These are phyloP conservation scores for Boletus eberwhitei DNA, from an alignment of 768 basidiomycete genomes.

Conservation along the genomic window DNA sequence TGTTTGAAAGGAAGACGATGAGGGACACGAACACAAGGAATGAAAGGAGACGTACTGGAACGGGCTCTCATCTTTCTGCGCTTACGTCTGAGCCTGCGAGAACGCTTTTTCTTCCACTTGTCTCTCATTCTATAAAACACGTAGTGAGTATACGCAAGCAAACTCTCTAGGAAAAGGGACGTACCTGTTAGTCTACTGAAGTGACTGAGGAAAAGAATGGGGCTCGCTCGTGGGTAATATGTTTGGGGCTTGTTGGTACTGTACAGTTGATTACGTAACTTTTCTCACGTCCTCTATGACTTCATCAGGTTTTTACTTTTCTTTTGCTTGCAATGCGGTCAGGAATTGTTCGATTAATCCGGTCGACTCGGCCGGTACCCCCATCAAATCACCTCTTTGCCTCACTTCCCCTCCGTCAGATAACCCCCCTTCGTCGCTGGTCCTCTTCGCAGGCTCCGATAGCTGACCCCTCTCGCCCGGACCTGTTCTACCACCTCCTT, in stretches of 20 bases:
- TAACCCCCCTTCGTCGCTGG: slow-evolving; percentile 11
- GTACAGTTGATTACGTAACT: slow-evolving; percentile 33
- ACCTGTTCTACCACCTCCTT: slow-evolving; percentile 68
- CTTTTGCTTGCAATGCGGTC: slow-evolving; percentile 7
- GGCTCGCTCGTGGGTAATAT: slow-evolving; percentile 14
- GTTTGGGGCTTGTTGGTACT: slow-evolving; percentile 28
- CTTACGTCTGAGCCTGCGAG: slow-evolving; percentile 88
- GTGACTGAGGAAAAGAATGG: slow-evolving; percentile 25
- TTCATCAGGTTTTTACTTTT: slow-evolving; percentile 4
- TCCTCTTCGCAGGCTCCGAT: slow-evolving; percentile 22
- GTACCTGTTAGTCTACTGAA: slow-evolving; percentile 31
- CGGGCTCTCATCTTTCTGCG: slow-evolving; percentile 96
- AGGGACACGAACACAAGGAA: not conserved
- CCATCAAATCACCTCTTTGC: too few relatives aligned
- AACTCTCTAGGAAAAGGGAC: not conserved
- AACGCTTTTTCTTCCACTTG: slow-evolving; percentile 97
- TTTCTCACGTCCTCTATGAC: slow-evolving; percentile 15
- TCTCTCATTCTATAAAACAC: slow-evolving; percentile 72
- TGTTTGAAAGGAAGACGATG: slow-evolving; percentile 13
- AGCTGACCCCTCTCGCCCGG: slow-evolving; percentile 58
- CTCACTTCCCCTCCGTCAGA: too few relatives aligned
- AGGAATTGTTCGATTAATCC: slow-evolving; percentile 5
- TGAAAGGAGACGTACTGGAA: slow-evolving; percentile 63
- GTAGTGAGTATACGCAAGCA: not conserved
- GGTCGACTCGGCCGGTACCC: not conserved